phyloP scores from a whole-genome alignment of 2,329 filamentous ascomycete genomes.

The Cladophialophora exuberans region DNA sequence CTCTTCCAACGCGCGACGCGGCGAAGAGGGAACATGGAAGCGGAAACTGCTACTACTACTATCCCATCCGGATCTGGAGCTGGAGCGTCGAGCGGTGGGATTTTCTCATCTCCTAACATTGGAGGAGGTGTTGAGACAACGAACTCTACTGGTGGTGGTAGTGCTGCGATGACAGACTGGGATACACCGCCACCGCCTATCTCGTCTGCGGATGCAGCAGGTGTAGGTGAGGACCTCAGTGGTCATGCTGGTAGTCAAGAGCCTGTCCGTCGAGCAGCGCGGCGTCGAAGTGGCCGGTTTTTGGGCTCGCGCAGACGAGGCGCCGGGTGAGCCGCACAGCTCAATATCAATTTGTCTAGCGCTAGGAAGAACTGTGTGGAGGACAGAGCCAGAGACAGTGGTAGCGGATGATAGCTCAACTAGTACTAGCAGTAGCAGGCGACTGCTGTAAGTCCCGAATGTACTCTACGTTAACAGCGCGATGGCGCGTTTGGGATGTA shows the following conservation, averaged over 20 bases:
- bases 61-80: not conserved
- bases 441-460: too few species aligned
- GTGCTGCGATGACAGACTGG: constrained; percentile 8
- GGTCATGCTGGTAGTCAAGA: constrained; percentile 2
- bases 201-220: not conserved
- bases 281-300: constrained; percentile 25
- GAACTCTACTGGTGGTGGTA: not conserved
- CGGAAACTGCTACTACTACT: not conserved
- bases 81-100: constrained; percentile 17
- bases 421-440: too few species aligned
- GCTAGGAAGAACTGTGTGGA: too few species aligned
- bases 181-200: constrained; percentile 19
- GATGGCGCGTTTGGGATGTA: too few species aligned
- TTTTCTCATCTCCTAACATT: constrained; percentile 18
- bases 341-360: too few species aligned
- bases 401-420: too few species aligned
- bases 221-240: constrained; percentile 2
- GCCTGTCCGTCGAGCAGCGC: not conserved
- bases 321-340: not conserved
- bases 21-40: constrained; percentile 6
- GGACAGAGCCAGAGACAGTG: too few species aligned
- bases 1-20: constrained; percentile 23
- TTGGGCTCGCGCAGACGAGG: constrained; percentile 16
- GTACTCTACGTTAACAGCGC: too few species aligned
- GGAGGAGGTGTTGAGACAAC: not conserved